Base-by-base conservation (phyloP, 345 rosid species). In the Excoecaria agallocha region DNA sequence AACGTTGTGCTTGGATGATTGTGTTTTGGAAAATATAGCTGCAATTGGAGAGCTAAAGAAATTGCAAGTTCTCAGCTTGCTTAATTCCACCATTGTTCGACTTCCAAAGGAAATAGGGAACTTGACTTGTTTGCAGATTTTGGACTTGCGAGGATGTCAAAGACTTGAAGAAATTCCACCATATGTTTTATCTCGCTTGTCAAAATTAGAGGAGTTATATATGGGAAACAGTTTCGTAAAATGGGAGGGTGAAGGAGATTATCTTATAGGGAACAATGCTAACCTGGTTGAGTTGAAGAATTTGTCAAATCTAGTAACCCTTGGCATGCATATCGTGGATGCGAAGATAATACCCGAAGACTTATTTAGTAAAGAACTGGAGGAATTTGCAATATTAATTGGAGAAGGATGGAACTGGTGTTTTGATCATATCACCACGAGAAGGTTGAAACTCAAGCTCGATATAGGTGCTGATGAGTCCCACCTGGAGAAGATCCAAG, bases 151-250 rank as follows among this genome's bases (percentile, higher is more conserved):
- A 8, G 0, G 12, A 5, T 84, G 82, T 54, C 1, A 15, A 4
- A 10, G 19, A 16, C 80, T 84, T 17, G 12, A 51, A 69, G 49
- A 25, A 11, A 81, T 84, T 22, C 24, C 57, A 2, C 77, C 84
- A 6, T 48, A 56, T 68, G 66, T 81, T 3, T 16, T 84, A 11
- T 38, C 73, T 49, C 48, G 61, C 0, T 49, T 84, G 55, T 17
- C 57, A 2, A 20, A 3, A 3, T 49, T 84, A 50, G 84, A 84
- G 39, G 86, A 80, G 3, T 55, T 84, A 7, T 38, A 17, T 16
- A 59, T 81, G 66, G 52, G 48, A 3, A 35, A 58, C 5, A 70
- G 69, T 48, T 74, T 71, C 39, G 35, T 35, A 4, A n/a, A 52
- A 0, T 52, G 57, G 82, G 77, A 63, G 52, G 35, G 12, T 49